Evolutionary conservation across 495 filamentous ascomycete species (phyloP).

Genomic region (Penicillium bialowiezense): DNA sequence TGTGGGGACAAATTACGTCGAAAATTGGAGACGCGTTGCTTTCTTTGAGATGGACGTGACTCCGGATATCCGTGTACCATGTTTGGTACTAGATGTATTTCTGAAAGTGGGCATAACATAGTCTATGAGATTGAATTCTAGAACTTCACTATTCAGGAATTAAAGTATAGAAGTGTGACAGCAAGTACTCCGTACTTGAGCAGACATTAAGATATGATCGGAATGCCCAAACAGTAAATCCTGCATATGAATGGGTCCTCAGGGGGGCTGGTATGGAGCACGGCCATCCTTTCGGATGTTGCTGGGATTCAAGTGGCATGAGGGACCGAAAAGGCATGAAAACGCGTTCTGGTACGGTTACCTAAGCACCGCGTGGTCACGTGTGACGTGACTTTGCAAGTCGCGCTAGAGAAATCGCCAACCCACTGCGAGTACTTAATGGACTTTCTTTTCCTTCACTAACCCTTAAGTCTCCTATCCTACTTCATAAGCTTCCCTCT

Average conservation of each 20-base stretch:
- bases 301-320: conserved; percentile 28
- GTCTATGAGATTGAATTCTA: background rate
- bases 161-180: background rate
- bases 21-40: conserved; percentile 18
- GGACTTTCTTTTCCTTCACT: conserved; percentile 27
- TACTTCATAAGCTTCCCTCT: conserved; percentile 17
- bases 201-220: conserved; percentile 8
- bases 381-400: conserved; percentile 46
- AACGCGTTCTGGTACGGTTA: conserved; percentile 4
- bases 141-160: too few species aligned
- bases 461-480: conserved; percentile 18
- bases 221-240: conserved; percentile 3
- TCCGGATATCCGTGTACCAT: too few species aligned
- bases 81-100: too few species aligned
- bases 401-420: conserved; percentile 40
- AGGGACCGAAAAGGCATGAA: conserved; percentile 11
- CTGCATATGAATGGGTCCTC: conserved; percentile 20
- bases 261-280: conserved; percentile 4
- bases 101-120: too few species aligned
- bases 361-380: conserved; percentile 31
- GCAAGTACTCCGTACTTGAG: too few species aligned
- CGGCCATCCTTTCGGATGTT: conserved; percentile 25
- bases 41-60: too few species aligned
- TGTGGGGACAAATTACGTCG: conserved; percentile 21
- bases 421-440: conserved; percentile 20